Percentiles rank a stretch among this genome's conserved stretches.
Conservation (phyloP, 2,329 filamentous ascomycete species). For the Juglanconis sp. region DNA sequence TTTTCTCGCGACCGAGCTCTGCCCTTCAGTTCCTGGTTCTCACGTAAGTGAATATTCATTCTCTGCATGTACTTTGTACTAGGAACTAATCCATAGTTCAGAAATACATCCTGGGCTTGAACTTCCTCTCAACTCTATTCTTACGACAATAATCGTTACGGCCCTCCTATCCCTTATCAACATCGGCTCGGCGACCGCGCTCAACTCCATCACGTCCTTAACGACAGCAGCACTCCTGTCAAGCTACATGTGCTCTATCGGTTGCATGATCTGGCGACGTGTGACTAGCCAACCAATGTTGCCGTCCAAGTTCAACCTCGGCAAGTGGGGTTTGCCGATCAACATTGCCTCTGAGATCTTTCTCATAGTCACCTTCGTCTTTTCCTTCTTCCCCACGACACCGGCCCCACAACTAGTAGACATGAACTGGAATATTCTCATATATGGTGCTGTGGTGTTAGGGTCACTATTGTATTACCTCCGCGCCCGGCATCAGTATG, state of each 20-base stretch:
- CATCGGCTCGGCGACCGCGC: constrained; percentile 10
- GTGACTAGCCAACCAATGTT: constrained; percentile 9
- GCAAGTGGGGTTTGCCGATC: constrained; percentile 12
- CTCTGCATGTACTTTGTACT: too few species aligned
- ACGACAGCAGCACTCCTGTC: constrained; percentile 17
- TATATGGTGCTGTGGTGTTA: constrained; percentile 11
- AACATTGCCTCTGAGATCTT: constrained; percentile 18
- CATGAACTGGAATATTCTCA: constrained; percentile 20
- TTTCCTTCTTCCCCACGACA: constrained; percentile 17
- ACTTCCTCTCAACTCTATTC: constrained; percentile 18
- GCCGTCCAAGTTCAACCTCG: constrained; percentile 13
- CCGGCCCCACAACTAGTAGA: constrained; percentile 5
- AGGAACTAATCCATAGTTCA: too few species aligned
- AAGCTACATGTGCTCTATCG: constrained; percentile 19
- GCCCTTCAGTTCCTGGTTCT: constrained; percentile 30
- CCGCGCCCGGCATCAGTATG: constrained; percentile 5
- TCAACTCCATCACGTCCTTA: constrained; percentile 20
- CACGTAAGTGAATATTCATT: constrained; percentile 1
- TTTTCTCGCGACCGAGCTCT: constrained; percentile 34
- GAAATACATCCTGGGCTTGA: too few species aligned
- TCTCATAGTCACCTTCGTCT: constrained; percentile 14
- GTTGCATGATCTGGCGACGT: constrained; percentile 7
- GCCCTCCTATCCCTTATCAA: constrained; percentile 14
- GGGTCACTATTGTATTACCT: constrained; percentile 15
- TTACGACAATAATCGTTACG: constrained; percentile 11